Conservation (phyloP, 768 basidiomycete species). For the Kondoa malvinella region DNA sequence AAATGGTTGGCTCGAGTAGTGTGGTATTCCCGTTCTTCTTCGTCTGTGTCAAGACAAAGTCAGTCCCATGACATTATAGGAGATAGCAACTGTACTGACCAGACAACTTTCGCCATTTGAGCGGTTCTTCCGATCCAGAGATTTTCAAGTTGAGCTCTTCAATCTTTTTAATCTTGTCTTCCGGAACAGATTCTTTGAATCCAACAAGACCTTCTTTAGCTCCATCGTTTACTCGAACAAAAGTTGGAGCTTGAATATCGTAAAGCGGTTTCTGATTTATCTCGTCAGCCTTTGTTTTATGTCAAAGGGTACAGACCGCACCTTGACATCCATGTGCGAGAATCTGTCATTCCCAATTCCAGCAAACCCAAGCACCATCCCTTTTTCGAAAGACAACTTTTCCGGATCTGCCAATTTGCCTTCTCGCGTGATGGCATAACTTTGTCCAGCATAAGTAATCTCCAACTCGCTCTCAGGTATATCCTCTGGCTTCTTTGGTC, state of each 20-base stretch:
- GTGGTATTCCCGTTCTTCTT: conserved; percentile 24
- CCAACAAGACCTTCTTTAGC: conserved; percentile 39
- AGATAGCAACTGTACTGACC: background rate
- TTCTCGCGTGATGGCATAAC: conserved; percentile 38
- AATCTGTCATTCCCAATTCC: conserved; percentile 43
- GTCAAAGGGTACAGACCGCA: conserved; percentile 20
- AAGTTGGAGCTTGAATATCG: conserved; percentile 34
- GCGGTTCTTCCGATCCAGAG: conserved; percentile 45
- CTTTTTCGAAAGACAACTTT: conserved; percentile 40
- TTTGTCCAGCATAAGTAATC: conserved; percentile 19
- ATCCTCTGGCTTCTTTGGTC: conserved; percentile 31
- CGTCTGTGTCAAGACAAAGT: conserved; percentile 14
- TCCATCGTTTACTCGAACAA: conserved; percentile 39
- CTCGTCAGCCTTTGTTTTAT: too few species aligned
- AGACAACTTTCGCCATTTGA: conserved; percentile 27
- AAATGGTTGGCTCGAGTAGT: conserved; percentile 18
- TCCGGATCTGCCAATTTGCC: conserved; percentile 34
- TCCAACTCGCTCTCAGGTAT: too few species aligned
- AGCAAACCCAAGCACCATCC: conserved; percentile 43
- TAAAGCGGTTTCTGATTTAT: conserved; percentile 37
- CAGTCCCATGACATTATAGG: background rate
- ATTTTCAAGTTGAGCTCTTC: conserved; percentile 44
- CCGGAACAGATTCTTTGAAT: conserved; percentile 49
- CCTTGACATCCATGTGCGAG: conserved; percentile 48
- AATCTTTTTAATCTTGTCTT: conserved; percentile 53